phyloP scores from a whole-genome alignment of 164 flowering plant genomes.

The Liquidambar formosana region DNA sequence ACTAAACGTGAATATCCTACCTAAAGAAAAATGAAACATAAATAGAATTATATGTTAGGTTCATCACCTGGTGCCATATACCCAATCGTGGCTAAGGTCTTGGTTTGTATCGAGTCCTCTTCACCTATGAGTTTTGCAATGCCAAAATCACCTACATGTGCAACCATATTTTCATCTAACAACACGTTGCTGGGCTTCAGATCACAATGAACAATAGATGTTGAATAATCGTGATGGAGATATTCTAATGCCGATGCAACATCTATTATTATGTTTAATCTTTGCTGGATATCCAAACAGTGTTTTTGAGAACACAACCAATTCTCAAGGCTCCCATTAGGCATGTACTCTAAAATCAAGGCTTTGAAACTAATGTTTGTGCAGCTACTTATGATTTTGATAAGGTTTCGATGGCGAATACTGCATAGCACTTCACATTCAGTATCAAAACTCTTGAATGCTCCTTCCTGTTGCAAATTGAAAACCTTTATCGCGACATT shows the following conservation, averaged over 20 bases:
- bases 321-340: conserved; percentile 5
- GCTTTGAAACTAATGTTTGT: not conserved
- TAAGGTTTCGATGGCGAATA: not conserved
- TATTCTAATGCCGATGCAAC: conserved; percentile 17
- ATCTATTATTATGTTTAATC: conserved; percentile 21
- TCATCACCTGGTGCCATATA: conserved; percentile 28
- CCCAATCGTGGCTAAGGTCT: conserved; percentile 16
- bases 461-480: not conserved
- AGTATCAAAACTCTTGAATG: not conserved
- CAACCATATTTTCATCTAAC: conserved; percentile 11
- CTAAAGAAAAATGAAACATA: not conserved
- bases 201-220: conserved; percentile 21
- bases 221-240: conserved; percentile 14
- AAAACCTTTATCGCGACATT: too few relatives aligned
- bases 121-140: conserved; percentile 14
- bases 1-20: too few relatives aligned
- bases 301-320: conserved; percentile 12
- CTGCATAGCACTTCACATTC: not conserved
- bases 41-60: not conserved
- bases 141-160: conserved; percentile 18
- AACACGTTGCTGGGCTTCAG: conserved; percentile 20
- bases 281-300: conserved; percentile 9
- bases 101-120: conserved; percentile 9
- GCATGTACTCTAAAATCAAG: too few relatives aligned
- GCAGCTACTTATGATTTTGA: not conserved